Base-by-base conservation (phyloP, 352 stramenopile genomes). In the Albugo laibachii region DNA sequence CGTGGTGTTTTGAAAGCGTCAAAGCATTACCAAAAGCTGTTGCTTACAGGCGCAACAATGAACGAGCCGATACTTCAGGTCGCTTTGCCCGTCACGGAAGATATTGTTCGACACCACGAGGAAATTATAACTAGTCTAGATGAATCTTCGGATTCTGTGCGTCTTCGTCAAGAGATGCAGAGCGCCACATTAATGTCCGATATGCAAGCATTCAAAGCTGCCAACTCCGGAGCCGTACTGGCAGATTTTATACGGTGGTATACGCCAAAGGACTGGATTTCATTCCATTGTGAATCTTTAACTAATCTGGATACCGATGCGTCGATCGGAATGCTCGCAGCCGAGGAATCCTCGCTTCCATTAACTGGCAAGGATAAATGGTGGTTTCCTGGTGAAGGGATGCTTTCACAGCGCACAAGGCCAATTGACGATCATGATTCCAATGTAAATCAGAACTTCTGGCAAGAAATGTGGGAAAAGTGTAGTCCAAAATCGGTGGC, bases 121-220 rank as follows among this genome's bases (percentile, higher is more conserved):
- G 71, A 85, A 6, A 53, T 89, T 11, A 48, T 86, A 8, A 80
- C 66, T 49, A 67, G 71, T 8, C 58, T 89, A 27, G 73, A 71
- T 5, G 71, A 73, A 11, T 77, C 59, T 19, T 48, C 65, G 8
- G 71, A 86, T 31, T 85, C 69, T 0, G 66, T 74, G 11, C 67
- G 75, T 45, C 53, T 85, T 13, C 66, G 77, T 0, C 77, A 85
- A 43, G 69, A 85, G 40, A 67, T 89, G 20, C 73, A 86, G 49
- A 86, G 71, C 47, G 66, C 63, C 14, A 58, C 67, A 13, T 48
- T 89, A 27, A 54, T 89, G 0, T 86, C 77, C 3, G 77, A 86
- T 40, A 89, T 89, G 77, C 73, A 86, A 61, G 69, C 77, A 0
- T 89, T 89, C 47, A 89, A 89, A 50, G 77, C 77, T 39, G 71